Base-by-base conservation (phyloP, 225 moss, liverwort and hornwort species). In the Takakia lepidozioides region DNA sequence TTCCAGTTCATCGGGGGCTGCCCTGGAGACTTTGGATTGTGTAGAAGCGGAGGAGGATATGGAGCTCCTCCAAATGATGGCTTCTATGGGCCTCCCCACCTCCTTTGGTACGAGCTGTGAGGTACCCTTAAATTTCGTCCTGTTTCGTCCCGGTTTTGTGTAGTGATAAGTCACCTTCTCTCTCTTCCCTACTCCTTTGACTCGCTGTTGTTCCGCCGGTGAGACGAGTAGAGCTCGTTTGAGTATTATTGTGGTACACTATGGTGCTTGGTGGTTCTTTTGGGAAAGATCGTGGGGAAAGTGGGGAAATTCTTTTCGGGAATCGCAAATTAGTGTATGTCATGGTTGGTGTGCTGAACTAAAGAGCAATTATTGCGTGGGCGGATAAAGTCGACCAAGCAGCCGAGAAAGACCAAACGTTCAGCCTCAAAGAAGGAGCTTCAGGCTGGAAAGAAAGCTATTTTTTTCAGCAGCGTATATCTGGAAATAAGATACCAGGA, bases 31-130 rank as follows among this genome's bases (percentile, higher is more conserved):
- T n/a, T n/a, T 46, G 55, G 56, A 73, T 45, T 54, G 66, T 46
- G 57, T 70, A 19, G 5, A 53, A 15, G 43, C 32, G 38, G 66
- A 60, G 25, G 71, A 28, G 40, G 80, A 71, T 26, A 34, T 48
- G 64, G 75, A 83, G 26, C 46, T 90, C 25, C 44, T 69, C 21
- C 55, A 57, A 20, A 72, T 77, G 72, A 90, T 90, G 89, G 72
- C 77, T 16, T 56, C 67, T 23, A 14, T 90, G 10, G 89, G 89
- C 20, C 74, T 90, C 59, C 89, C 89, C 3, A 62, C 63, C 54
- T 28, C 75, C 22, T 90, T 90, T 58, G 66, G 76, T 25, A 44
- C 77, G 29, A 80, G 72, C 57, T 48, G 66, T 17, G 56, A 67
- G 64, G 70, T 65, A 70, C 44, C 5, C 28, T 5, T 39, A 0